Evolutionary conservation across 2,329 filamentous ascomycete species (phyloP), one percentile per base, ranked within the genome.

Genomic region (Arthroderma sp.): DNA sequence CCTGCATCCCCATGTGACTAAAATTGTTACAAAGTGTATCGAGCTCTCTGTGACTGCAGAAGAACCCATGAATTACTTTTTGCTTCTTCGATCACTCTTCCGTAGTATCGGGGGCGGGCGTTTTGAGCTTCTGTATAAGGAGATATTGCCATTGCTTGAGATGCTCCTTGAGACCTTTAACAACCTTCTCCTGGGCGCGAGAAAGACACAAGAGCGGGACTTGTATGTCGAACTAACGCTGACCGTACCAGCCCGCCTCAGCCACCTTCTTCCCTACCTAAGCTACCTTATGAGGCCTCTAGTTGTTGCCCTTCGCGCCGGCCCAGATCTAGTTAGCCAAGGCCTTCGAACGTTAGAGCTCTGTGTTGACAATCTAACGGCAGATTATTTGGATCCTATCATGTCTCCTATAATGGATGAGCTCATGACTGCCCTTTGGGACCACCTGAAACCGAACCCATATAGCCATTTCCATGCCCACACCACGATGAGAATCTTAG

Each of bases 341-440:
- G 91, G 91, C 0, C 71, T 99, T 5, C 74, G 93, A 29, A 99
- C 91, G 0, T 69, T 99, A 4, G 91, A 99, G 58, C 75, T 99
- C 1, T 99, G 91, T 57, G 91, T 99, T 11, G 91, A 99, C 51
- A 99, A 99, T 55, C 74, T 99, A 0, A 98, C 93, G 0, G 89
- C 91, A 0, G 91, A 98, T 57, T 99, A 98, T 58, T 70, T 99
- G 9, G 91, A 99, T 55, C 93, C 91, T 0, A 96, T 99, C 56
- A 98, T 98, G 89, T 86, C 89, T 2, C 93, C 91, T 0, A 93
- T 96, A 28, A 96, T 99, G 62, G 89, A 98, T 55, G 91, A 99
- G 59, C 72, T 99, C 38, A 98, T 98, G 91, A 91, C 87, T 39
- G 89, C 89, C 1, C 72, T 99, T 1, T 98, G 94, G 73, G 88